These are phyloP conservation scores for Marasmius oreades DNA, from an alignment of 1,284 basidiomycete genomes.

Conservation along the genomic window DNA sequence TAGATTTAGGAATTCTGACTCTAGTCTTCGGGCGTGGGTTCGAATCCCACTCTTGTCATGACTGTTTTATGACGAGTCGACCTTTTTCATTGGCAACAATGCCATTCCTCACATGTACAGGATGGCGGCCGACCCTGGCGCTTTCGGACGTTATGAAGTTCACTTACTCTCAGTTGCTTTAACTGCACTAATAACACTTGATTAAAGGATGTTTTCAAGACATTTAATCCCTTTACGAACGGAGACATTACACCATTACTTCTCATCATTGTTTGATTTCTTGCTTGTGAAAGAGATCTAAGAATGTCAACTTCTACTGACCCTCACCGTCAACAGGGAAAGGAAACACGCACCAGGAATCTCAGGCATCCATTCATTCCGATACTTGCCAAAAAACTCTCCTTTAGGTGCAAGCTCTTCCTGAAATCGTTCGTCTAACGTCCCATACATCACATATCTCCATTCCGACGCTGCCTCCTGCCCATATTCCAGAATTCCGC, in stretches of 20 bases:
- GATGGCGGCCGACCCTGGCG: too few relatives aligned
- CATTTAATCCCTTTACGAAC: too few relatives aligned
- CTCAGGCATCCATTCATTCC: slow-evolving; percentile 6
- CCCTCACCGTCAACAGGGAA: neutral
- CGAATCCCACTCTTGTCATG: slow-evolving; percentile 6
- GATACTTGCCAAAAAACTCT: slow-evolving; percentile 7
- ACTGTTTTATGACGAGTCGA: too few relatives aligned
- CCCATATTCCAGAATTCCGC: slow-evolving; percentile 5
- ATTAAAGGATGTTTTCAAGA: too few relatives aligned
- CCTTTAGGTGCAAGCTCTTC: slow-evolving; percentile 7
- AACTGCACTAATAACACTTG: too few relatives aligned
- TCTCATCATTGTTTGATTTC: slow-evolving; percentile 1
- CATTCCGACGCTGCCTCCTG: slow-evolving; percentile 4
- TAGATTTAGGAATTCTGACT: slow-evolving; percentile 1
- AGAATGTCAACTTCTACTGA: neutral
- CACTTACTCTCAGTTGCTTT: too few relatives aligned
- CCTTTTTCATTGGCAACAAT: too few relatives aligned
- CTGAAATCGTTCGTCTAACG: slow-evolving; percentile 1
- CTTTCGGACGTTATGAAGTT: too few relatives aligned
- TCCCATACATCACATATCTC: slow-evolving; percentile 4
- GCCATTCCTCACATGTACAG: too few relatives aligned
- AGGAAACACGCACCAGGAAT: neutral
- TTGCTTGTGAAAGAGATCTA: neutral
- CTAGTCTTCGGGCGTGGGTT: slow-evolving; percentile 10
- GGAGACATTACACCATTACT: too few relatives aligned